These are phyloP conservation scores for Celoporthe dispersa DNA, from an alignment of 2,329 filamentous ascomycete species.

Conservation along the genomic window DNA sequence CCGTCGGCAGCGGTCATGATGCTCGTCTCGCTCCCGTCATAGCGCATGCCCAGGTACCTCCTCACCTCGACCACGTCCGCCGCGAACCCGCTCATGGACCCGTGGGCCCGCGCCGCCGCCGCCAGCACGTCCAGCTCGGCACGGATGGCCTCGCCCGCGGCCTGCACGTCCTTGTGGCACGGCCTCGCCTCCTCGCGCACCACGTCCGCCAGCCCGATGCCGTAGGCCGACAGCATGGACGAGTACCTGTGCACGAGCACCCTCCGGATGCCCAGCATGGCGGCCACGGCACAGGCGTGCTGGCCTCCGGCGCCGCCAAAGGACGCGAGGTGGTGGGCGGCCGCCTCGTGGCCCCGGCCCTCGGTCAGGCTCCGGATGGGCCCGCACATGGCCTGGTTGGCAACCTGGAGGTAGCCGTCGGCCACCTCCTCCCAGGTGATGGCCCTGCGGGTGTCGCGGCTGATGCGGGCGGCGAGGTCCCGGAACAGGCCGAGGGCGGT, in stretches of 20 bases:
- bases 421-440: conserved; percentile 19
- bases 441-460: conserved; percentile 12
- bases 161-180: conserved; percentile 47
- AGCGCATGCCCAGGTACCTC: conserved; percentile 38
- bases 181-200: conserved; percentile 22
- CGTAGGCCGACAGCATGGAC: conserved; percentile 23
- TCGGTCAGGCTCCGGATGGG: conserved; percentile 23
- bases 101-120: conserved; percentile 20
- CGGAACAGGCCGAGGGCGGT: conserved; percentile 11
- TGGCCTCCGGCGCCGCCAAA: conserved; percentile 24
- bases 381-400: conserved; percentile 23
- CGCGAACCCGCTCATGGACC: conserved; percentile 7
- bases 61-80: conserved; percentile 4
- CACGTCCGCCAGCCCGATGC: conserved; percentile 24
- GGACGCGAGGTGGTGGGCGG: conserved; percentile 69
- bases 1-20: conserved; percentile 36
- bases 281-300: conserved; percentile 21
- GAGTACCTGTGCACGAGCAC: conserved; percentile 25
- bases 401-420: conserved; percentile 19
- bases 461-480: conserved; percentile 15
- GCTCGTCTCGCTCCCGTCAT: conserved; percentile 42
- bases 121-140: conserved; percentile 6
- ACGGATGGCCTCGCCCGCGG: neutral
- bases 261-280: conserved; percentile 9
- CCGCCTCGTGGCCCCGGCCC: conserved; percentile 39